These are phyloP conservation scores for Teratosphaeria viscida DNA, from an alignment of 2,329 filamentous ascomycete species.

Conservation along the genomic window DNA sequence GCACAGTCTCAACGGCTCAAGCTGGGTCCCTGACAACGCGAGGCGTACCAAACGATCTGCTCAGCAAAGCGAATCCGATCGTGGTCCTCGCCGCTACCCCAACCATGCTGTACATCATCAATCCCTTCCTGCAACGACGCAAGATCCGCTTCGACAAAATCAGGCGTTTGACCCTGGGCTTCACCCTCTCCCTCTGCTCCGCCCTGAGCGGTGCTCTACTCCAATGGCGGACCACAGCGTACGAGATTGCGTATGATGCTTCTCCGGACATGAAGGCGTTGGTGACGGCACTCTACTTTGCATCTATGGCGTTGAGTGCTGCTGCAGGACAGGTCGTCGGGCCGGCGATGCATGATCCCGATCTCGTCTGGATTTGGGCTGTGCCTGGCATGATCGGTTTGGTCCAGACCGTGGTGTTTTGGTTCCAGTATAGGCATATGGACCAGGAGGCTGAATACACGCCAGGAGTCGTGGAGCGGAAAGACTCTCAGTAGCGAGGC, in stretches of 20 bases:
- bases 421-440: slow-evolving; percentile 30
- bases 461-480: not conserved
- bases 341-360: slow-evolving; percentile 33
- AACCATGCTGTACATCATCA: slow-evolving; percentile 29
- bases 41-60: slow-evolving; percentile 35
- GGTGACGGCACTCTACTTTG: slow-evolving; percentile 33
- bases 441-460: not conserved
- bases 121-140: slow-evolving; percentile 30
- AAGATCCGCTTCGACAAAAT: slow-evolving; percentile 18
- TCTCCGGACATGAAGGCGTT: slow-evolving; percentile 34
- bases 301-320: slow-evolving; percentile 29
- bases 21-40: slow-evolving; percentile 15
- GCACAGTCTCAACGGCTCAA: slow-evolving; percentile 11
- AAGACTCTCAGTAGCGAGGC: not conserved
- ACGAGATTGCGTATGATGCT: slow-evolving; percentile 36
- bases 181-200: slow-evolving; percentile 39
- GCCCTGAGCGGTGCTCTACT: slow-evolving; percentile 43
- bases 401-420: slow-evolving; percentile 40
- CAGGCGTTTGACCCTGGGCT: slow-evolving; percentile 28
- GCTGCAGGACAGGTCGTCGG: slow-evolving; percentile 22
- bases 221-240: slow-evolving; percentile 38
- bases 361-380: slow-evolving; percentile 40
- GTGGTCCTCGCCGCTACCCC: slow-evolving; percentile 35
- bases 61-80: slow-evolving; percentile 36
- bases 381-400: slow-evolving; percentile 40